Evolutionary conservation across 2,329 filamentous ascomycete genomes (phyloP).

Genomic region (Spiromastix sp.): DNA sequence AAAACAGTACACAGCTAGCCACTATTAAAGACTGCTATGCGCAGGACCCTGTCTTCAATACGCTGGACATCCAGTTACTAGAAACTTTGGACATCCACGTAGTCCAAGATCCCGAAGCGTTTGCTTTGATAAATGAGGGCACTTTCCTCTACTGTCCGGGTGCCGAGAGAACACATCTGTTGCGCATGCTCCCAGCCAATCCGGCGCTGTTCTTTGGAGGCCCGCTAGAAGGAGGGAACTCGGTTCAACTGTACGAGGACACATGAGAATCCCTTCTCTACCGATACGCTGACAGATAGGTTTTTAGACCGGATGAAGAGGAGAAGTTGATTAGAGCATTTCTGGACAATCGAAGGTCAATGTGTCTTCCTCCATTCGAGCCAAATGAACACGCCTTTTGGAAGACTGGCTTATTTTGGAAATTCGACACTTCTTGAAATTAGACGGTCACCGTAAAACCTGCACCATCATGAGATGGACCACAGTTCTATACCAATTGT

Average conservation of each 20-base stretch:
- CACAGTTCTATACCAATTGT: too few relatives aligned
- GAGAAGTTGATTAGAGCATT: constrained; percentile 16
- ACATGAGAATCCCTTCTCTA: constrained; percentile 2
- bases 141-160: constrained; percentile 55
- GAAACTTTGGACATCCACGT: constrained; percentile 25
- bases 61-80: constrained; percentile 29
- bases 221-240: constrained; percentile 20
- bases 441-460: too few relatives aligned
- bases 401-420: constrained; percentile 26
- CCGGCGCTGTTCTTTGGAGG: constrained; percentile 51
- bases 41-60: constrained; percentile 42
- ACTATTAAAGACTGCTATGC: constrained; percentile 43
- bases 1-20: too few relatives aligned
- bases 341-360: constrained; percentile 14
- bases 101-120: constrained; percentile 41
- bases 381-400: constrained; percentile 27
- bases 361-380: constrained; percentile 21
- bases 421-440: constrained; percentile 8
- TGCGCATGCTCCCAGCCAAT: constrained; percentile 36
- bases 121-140: constrained; percentile 36
- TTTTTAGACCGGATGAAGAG: constrained; percentile 10
- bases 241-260: constrained; percentile 2
- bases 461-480: too few relatives aligned
- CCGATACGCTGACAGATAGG: not conserved
- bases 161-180: constrained; percentile 41